Evolutionary conservation across 371 early-diverging fungal genomes (phyloP).

Genomic region (Entomophthora muscae): DNA sequence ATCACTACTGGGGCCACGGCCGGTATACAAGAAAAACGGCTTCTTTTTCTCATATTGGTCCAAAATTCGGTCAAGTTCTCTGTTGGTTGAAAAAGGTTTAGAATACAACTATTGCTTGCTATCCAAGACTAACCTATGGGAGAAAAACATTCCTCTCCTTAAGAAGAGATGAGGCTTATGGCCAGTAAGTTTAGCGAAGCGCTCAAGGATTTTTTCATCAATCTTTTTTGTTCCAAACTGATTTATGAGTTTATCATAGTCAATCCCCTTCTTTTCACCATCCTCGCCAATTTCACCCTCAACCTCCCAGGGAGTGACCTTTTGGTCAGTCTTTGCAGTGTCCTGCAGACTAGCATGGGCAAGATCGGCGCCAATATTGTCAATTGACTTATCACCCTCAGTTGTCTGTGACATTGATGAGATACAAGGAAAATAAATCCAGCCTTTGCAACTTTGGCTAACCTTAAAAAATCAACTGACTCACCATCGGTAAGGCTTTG

Average conservation of each 20-base stretch:
- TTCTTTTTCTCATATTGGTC: slow-evolving; percentile 85
- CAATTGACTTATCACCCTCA: no score
- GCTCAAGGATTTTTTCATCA: slow-evolving; percentile 52
- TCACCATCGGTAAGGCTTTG: no score
- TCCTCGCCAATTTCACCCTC: slow-evolving; percentile 78
- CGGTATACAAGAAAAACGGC: slow-evolving; percentile 98
- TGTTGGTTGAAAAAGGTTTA: slow-evolving; percentile 14
- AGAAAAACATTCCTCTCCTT: slow-evolving; percentile 92
- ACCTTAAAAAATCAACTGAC: no score
- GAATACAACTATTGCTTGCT: no score
- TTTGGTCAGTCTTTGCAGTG: no score
- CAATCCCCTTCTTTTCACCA: slow-evolving; percentile 76
- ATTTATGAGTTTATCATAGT: slow-evolving; percentile 88
- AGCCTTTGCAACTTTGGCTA: no score
- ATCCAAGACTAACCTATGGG: slow-evolving; percentile 58
- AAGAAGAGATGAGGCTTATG: slow-evolving; percentile 72
- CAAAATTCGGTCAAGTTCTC: slow-evolving; percentile 80
- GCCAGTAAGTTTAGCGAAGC: slow-evolving; percentile 76
- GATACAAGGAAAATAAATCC: no score
- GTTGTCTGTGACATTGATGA: no score
- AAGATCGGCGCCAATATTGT: no score
- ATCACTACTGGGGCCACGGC: slow-evolving; percentile 95
- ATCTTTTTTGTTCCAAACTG: slow-evolving; percentile 90
- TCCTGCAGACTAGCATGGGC: no score
- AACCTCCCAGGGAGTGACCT: slow-evolving; percentile 94